Conservation (phyloP, 306 rosid species). For the Medicago lupulina region DNA sequence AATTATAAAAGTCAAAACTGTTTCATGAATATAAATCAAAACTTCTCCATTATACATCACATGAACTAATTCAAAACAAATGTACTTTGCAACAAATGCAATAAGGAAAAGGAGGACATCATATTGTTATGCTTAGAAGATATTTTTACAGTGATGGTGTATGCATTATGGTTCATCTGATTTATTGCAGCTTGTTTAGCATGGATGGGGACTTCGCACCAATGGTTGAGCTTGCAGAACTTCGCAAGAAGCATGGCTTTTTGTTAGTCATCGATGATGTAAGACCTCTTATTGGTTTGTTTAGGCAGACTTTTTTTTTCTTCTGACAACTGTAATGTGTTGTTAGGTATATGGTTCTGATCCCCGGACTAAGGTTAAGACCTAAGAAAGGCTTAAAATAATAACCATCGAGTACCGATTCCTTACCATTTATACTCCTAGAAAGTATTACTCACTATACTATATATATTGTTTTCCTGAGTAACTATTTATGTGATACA, state of each 20-base stretch:
- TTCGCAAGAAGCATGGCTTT: conserved; percentile 77
- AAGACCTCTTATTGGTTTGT: conserved; percentile 47
- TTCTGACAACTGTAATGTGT: conserved; percentile 20
- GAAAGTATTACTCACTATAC: neutral
- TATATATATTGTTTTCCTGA: conserved; percentile 13
- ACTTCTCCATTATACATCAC: neutral
- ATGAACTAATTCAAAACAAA: neutral
- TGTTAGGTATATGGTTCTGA: conserved; percentile 21
- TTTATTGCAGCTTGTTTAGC: conserved; percentile 85
- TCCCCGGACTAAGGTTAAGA: conserved; percentile 11
- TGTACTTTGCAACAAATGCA: neutral
- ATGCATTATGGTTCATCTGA: conserved; percentile 32
- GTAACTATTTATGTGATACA: conserved; percentile 13
- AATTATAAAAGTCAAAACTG: neutral
- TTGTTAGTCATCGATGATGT: conserved; percentile 93
- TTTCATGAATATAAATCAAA: conserved; percentile 13
- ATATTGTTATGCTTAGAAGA: neutral
- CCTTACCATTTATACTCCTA: neutral
- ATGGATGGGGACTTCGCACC: conserved; percentile 99
- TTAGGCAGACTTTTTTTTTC: conserved; percentile 31
- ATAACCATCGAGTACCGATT: neutral
- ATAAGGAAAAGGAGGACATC: neutral
- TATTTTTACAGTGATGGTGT: conserved; percentile 12
- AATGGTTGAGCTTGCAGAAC: conserved; percentile 72
- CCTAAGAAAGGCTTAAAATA: neutral